Percentiles rank a stretch among this genome's conserved stretches.
Evolutionary conservation across 2,329 filamentous ascomycete genomes (phyloP).

Genomic region (Monosporascus sp.): DNA sequence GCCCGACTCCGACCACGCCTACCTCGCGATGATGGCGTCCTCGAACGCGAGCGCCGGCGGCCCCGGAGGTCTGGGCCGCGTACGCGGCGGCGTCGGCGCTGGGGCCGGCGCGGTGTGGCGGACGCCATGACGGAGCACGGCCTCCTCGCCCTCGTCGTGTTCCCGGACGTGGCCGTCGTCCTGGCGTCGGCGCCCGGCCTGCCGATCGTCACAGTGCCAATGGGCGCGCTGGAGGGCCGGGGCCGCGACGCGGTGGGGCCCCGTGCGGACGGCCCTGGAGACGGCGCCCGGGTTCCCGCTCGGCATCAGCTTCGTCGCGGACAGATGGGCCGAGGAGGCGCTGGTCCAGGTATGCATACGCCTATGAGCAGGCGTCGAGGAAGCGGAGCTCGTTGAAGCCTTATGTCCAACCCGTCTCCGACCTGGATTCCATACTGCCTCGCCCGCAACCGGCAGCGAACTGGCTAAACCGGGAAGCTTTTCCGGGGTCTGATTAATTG

Average conservation of each 20-base stretch:
- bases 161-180: not conserved
- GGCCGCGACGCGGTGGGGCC: conserved; percentile 1
- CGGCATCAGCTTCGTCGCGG: conserved; percentile 13
- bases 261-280: not conserved
- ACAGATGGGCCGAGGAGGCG: conserved; percentile 9
- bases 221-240: conserved; percentile 10
- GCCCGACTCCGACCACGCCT: conserved; percentile 28
- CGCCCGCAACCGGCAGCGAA: not conserved
- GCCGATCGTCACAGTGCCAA: conserved; percentile 17
- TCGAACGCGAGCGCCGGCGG: conserved; percentile 1
- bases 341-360: conserved; percentile 13
- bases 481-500: too few species aligned
- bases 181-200: conserved; percentile 7
- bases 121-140: not conserved
- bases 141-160: conserved; percentile 4
- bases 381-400: conserved; percentile 7
- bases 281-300: conserved; percentile 10
- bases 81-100: conserved; percentile 1
- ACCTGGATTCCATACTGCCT: conserved; percentile 5
- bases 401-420: conserved; percentile 3
- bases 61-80: conserved; percentile 4
- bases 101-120: not conserved
- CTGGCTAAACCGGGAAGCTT: too few species aligned
- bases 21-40: conserved; percentile 6
- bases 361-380: conserved; percentile 12